phyloP scores from a whole-genome alignment of 345 rosid genomes.

The Triadica sebifera region DNA sequence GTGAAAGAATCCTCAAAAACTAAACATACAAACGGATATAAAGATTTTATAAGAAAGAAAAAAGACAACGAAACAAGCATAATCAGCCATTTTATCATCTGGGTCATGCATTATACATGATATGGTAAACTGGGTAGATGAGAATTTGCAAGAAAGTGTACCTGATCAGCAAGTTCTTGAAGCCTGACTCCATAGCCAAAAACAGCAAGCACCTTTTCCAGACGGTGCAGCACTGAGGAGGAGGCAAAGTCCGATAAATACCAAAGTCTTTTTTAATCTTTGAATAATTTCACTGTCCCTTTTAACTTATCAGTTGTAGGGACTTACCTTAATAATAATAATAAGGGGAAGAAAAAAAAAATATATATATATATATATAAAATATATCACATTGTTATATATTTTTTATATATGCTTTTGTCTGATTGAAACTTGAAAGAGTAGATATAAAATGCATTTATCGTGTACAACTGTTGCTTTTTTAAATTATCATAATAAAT shows the following conservation, averaged over 20 bases:
- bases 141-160: slow-evolving; percentile 18
- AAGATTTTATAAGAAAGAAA: background rate
- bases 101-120: slow-evolving; percentile 13
- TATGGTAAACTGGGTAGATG: slow-evolving; percentile 21
- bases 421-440: too few relatives aligned
- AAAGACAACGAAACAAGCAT: background rate
- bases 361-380: too few relatives aligned
- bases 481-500: too few relatives aligned
- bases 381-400: too few relatives aligned
- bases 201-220: slow-evolving; percentile 1
- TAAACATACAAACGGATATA: background rate
- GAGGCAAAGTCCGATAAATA: background rate
- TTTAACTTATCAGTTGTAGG: too few relatives aligned
- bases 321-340: too few relatives aligned
- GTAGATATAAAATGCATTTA: too few relatives aligned
- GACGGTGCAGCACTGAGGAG: slow-evolving; percentile 9
- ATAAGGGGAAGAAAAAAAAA: too few relatives aligned
- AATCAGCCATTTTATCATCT: slow-evolving; percentile 15
- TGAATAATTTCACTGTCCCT: too few relatives aligned
- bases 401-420: too few relatives aligned
- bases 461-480: too few relatives aligned
- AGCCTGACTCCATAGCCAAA: slow-evolving; percentile 2
- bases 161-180: slow-evolving; percentile 17
- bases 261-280: background rate
- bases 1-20: background rate